Percentiles rank a stretch among this genome's conserved stretches.
Evolutionary conservation across 805 yeast species (phyloP).

Genomic region (Saturnispora hagleri): DNA sequence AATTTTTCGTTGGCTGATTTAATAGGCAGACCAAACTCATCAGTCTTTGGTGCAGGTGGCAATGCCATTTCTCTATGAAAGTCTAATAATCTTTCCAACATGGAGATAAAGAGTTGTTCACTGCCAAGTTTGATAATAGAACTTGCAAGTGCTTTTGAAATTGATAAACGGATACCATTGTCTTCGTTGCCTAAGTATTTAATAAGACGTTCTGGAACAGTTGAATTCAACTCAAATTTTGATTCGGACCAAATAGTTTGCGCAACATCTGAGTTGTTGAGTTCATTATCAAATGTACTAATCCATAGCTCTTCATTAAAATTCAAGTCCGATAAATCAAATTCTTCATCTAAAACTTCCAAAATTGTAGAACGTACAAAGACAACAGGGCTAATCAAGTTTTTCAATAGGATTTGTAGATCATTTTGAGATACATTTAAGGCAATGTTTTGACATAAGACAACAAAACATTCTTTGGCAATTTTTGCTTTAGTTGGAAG

Average conservation of each 20-base stretch:
- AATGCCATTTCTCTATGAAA: slow-evolving; percentile 51
- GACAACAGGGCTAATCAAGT: slow-evolving; percentile 48
- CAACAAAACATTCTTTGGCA: slow-evolving; percentile 73
- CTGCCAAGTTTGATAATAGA: slow-evolving; percentile 33
- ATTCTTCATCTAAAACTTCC: slow-evolving; percentile 81
- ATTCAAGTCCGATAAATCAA: slow-evolving; percentile 41
- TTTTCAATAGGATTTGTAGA: slow-evolving; percentile 45
- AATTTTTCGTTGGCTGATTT: slow-evolving; percentile 49
- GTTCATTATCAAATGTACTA: slow-evolving; percentile 64
- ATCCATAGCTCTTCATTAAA: slow-evolving; percentile 58
- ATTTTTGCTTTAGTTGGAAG: slow-evolving; percentile 71
- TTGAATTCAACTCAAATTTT: slow-evolving; percentile 35
- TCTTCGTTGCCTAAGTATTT: slow-evolving; percentile 44
- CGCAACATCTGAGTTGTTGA: slow-evolving; percentile 54
- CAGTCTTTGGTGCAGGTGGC: slow-evolving; percentile 71
- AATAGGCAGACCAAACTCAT: slow-evolving; percentile 70
- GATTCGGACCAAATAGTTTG: slow-evolving; percentile 81
- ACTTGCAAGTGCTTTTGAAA: slow-evolving; percentile 62
- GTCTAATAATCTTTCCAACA: slow-evolving; percentile 39
- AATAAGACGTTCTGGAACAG: slow-evolving; percentile 40
- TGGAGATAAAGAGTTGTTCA: slow-evolving; percentile 21
- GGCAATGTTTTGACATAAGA: slow-evolving; percentile 70
- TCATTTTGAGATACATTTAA: slow-evolving; percentile 50
- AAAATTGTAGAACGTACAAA: slow-evolving; percentile 74
- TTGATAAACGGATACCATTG: slow-evolving; percentile 61